A percentile compares a stretch with the other conserved stretches of the same genome.
These are phyloP conservation scores for Paecilomyces sp. DNA, from an alignment of 2,329 filamentous ascomycete genomes.

Conservation along the genomic window DNA sequence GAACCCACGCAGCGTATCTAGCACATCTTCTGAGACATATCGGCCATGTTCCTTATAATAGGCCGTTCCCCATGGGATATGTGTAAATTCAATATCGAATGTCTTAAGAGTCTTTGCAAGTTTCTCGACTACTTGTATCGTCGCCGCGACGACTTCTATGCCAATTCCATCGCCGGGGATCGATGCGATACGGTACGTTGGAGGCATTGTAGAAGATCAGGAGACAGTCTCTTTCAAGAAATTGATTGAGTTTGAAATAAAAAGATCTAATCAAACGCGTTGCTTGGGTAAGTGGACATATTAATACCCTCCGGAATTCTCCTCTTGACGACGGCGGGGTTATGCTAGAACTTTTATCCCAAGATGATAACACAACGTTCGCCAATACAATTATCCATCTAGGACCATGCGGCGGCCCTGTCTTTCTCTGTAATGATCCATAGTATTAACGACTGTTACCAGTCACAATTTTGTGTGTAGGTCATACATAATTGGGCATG, in stretches of 20 bases:
- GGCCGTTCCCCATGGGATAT: slow-evolving; percentile 20
- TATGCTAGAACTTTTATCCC: not conserved
- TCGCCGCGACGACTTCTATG: slow-evolving; percentile 54
- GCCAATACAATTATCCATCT: not conserved
- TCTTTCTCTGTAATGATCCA: not conserved
- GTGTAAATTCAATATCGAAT: slow-evolving; percentile 43
- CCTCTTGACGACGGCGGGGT: not conserved
- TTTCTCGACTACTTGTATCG: slow-evolving; percentile 41
- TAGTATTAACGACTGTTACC: not conserved
- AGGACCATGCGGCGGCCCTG: not conserved
- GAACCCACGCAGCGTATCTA: slow-evolving; percentile 51
- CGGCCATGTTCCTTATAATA: slow-evolving; percentile 57
- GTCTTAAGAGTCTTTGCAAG: slow-evolving; percentile 37
- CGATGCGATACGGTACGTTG: slow-evolving; percentile 48
- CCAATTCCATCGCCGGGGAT: slow-evolving; percentile 61
- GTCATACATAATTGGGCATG: not conserved
- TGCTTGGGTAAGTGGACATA: not conserved
- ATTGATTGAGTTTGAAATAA: not conserved
- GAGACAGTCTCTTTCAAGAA: not conserved
- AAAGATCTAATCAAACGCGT: no score
- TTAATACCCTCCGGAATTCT: not conserved
- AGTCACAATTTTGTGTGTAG: not conserved
- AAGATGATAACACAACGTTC: not conserved
- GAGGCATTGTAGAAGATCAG: not conserved
- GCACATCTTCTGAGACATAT: slow-evolving; percentile 56